Conservation (phyloP, 2,329 filamentous ascomycete genomes). For the Fusarium concolor region DNA sequence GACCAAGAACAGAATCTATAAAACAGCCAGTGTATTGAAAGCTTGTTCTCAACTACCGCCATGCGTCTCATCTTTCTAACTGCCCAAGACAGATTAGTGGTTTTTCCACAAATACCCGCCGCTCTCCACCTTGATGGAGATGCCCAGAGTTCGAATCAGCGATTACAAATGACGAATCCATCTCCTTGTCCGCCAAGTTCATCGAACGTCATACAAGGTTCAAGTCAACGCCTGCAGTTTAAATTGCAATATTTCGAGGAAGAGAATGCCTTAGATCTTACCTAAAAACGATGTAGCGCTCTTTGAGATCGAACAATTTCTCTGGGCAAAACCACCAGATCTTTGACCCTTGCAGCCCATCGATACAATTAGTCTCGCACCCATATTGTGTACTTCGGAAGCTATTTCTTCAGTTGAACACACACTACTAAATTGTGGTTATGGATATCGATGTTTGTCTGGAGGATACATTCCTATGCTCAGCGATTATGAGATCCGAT, state of each 20-base stretch:
- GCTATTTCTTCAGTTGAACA: too few relatives aligned
- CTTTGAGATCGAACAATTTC: not conserved
- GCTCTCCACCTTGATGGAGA: not conserved
- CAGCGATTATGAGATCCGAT: too few relatives aligned
- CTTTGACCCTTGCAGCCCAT: too few relatives aligned
- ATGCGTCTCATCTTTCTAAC: too few relatives aligned
- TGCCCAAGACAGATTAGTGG: too few relatives aligned
- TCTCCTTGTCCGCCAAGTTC: not conserved
- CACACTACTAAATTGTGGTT: too few relatives aligned
- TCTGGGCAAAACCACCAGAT: too few relatives aligned
- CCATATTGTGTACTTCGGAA: too few relatives aligned
- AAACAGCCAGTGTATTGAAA: not conserved
- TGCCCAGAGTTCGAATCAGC: constrained; percentile 6
- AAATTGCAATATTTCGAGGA: not conserved
- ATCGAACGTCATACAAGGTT: not conserved
- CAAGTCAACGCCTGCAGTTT: not conserved
- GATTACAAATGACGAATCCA: constrained; percentile 5
- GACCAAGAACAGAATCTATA: not conserved
- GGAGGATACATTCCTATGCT: too few relatives aligned
- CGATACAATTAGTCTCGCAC: too few relatives aligned
- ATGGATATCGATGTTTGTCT: not conserved
- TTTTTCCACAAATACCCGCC: constrained; percentile 15
- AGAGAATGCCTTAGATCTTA: not conserved
- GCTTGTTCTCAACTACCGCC: not conserved
- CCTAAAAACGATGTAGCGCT: not conserved